Base-by-base conservation (phyloP, 1,139 yeast species). In the Suhomyces anneliseae region DNA sequence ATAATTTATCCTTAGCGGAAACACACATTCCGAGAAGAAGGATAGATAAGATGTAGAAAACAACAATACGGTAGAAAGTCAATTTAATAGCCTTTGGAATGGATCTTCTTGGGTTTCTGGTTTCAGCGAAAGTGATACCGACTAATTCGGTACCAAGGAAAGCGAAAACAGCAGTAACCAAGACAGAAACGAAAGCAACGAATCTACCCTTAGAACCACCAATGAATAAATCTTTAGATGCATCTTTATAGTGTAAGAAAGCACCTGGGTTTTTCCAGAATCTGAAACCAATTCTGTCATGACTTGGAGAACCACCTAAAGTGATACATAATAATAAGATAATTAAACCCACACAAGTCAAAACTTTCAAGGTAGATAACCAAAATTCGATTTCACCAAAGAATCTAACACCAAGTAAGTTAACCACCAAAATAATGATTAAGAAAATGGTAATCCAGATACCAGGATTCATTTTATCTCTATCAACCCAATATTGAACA, bases 81-180 rank as follows among this genome's bases (percentile, higher is more conserved):
- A 85, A 74, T 62, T 76, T 84, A 61, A 87, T 82, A 44, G 95
- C 95, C 64, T 80, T 82, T 58, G 93, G 93, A 55, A 87, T 84
- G 51, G 86, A 79, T 58, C 78, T 75, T 68, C 93, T 78, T 53
- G 95, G 95, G 64, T 87, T 81, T 55, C 78, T 74, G 50, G 90
- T 84, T 69, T 87, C 95, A 50, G 89, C 89, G 57, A 87, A 87
- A 15, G 90, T 84, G 57, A 87, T 81, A 54, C 77, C 78, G 52
- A 70, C 60, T 57, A 86, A 72, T 67, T 87, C 95, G n/a, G 90
- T 82, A 61, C 95, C 95, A 47, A 82, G 73, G 63, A 78, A 87
- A 29, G 90, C 87, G 60, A 86, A 86, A 9, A 85, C 84, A n/a
- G 90, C 87, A 48, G 82, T 79, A 47, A 85, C 90, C 56, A 85